phyloP scores from a whole-genome alignment of 345 rosid species.

The Corchorus capsularis region DNA sequence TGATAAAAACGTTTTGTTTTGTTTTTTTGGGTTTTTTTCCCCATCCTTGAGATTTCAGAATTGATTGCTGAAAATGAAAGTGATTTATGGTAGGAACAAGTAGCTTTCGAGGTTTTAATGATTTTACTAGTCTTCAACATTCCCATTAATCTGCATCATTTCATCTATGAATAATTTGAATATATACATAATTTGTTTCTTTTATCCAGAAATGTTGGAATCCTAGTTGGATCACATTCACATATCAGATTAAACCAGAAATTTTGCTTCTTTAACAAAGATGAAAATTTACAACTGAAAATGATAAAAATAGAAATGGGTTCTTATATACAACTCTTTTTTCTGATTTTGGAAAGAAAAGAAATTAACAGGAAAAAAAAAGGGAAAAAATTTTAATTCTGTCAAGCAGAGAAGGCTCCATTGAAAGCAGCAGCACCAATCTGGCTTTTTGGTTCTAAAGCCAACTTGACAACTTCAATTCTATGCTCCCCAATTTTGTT shows the following conservation, averaged over 20 bases:
- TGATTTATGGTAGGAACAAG: neutral
- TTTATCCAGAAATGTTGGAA: neutral
- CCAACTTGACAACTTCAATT: slow-evolving; percentile 19
- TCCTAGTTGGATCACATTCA: neutral
- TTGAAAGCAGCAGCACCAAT: slow-evolving; percentile 45
- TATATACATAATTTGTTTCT: neutral
- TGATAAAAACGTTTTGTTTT: neutral
- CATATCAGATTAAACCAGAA: neutral
- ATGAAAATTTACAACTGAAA: neutral
- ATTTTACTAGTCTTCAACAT: neutral
- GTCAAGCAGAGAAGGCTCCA: slow-evolving; percentile 53
- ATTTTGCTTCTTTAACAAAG: neutral
- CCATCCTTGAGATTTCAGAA: no score
- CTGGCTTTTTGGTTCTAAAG: slow-evolving; percentile 37
- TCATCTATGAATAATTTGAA: neutral
- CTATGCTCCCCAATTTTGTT: slow-evolving; percentile 4
- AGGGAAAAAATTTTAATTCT: neutral
- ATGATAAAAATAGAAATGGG: neutral
- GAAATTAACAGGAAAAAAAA: neutral
- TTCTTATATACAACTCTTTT: neutral
- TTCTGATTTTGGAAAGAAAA: neutral
- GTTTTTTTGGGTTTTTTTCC: no score
- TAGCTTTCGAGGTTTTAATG: neutral
- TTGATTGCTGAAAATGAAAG: neutral
- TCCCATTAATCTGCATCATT: neutral